These are phyloP conservation scores for Mycena sp. DNA, from an alignment of 1,284 basidiomycete genomes.

Conservation along the genomic window DNA sequence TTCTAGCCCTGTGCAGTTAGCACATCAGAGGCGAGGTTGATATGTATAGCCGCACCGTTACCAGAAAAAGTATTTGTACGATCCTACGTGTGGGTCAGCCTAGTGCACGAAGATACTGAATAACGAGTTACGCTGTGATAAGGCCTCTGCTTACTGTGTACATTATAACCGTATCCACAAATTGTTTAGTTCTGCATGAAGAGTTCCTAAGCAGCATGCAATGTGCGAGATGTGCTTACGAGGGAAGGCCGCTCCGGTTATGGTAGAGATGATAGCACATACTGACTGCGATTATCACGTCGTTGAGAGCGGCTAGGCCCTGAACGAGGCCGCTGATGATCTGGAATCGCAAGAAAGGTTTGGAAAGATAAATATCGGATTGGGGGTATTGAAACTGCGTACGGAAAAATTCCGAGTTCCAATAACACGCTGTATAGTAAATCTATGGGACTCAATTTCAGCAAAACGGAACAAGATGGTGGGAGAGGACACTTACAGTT, in stretches of 20 bases:
- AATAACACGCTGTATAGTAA: background rate
- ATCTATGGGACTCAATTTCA: background rate
- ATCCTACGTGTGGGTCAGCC: background rate
- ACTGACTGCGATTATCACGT: conserved; percentile 16
- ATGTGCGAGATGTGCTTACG: background rate
- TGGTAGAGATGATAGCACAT: conserved; percentile 15
- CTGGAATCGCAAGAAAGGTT: too few species aligned
- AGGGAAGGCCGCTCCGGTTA: conserved; percentile 9
- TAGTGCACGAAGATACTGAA: background rate
- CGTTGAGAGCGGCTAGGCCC: conserved; percentile 24
- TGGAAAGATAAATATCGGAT: too few species aligned
- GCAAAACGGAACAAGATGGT: too few species aligned
- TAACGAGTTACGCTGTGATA: conserved; percentile 10
- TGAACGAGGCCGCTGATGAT: conserved; percentile 25
- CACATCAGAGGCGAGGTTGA: background rate
- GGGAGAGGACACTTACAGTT: background rate
- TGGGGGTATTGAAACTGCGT: too few species aligned
- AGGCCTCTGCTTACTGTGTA: conserved; percentile 21
- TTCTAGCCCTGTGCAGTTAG: conserved; percentile 4
- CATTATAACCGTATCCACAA: conserved; percentile 27
- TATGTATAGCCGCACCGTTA: background rate
- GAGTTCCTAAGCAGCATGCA: background rate
- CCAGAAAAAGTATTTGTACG: conserved; percentile 20
- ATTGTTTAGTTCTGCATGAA: conserved; percentile 9
- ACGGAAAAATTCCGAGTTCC: background rate